A percentile compares a stretch with the other conserved stretches of the same genome.
These are phyloP conservation scores for Entophlyctis luteolus DNA, from an alignment of 192 early-diverging fungal genomes.

Conservation along the genomic window DNA sequence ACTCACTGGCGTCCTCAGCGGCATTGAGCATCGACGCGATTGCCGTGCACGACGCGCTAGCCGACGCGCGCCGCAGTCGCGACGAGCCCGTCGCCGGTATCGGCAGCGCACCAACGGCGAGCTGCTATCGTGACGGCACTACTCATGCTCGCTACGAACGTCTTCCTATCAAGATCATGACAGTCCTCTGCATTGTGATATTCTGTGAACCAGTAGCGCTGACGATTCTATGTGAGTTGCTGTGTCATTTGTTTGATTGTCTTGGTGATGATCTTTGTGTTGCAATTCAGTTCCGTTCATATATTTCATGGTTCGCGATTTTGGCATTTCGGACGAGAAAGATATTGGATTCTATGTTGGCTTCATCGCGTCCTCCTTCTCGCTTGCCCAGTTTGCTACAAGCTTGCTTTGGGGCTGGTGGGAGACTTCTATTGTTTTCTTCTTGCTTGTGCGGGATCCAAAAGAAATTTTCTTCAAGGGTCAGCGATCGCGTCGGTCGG, in stretches of 20 bases:
- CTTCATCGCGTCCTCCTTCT: slow-evolving; percentile 66
- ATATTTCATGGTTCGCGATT: slow-evolving; percentile 76
- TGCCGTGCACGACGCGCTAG: not conserved
- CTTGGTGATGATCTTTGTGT: too few relatives aligned
- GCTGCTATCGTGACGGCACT: not conserved
- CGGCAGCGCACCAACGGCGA: not conserved
- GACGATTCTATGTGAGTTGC: slow-evolving; percentile 16
- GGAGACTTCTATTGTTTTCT: not conserved
- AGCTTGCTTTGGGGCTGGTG: slow-evolving; percentile 25
- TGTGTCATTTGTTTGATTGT: not conserved
- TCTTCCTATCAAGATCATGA: slow-evolving; percentile 32
- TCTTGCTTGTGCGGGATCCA: not conserved
- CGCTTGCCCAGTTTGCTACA: slow-evolving; percentile 66
- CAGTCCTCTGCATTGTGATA: slow-evolving; percentile 47
- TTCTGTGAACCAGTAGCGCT: slow-evolving; percentile 36
- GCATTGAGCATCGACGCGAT: not conserved
- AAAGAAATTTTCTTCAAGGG: slow-evolving; percentile 48
- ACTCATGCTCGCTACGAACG: not conserved
- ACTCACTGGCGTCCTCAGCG: not conserved
- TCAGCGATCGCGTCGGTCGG: slow-evolving; percentile 79
- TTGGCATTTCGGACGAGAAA: slow-evolving; percentile 54
- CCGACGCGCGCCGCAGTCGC: too few relatives aligned
- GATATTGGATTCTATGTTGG: slow-evolving; percentile 82
- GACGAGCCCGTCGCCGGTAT: not conserved
- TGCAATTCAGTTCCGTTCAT: slow-evolving; percentile 77